These are phyloP conservation scores for Komagataella mondaviorum DNA, from an alignment of 805 yeast genomes.

Conservation along the genomic window DNA sequence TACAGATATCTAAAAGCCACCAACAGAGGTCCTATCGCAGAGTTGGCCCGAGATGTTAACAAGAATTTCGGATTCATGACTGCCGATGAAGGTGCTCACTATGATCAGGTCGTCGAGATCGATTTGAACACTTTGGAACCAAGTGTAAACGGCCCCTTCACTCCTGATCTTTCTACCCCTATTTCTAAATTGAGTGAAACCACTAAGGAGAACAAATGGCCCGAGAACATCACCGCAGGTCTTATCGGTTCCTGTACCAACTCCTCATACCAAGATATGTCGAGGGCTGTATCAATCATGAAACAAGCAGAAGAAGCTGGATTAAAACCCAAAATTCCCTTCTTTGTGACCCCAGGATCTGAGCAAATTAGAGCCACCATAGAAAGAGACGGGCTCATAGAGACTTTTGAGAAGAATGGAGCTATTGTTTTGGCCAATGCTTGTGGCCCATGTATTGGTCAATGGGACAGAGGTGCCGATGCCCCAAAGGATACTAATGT, in stretches of 20 bases:
- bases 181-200: conserved; percentile 76
- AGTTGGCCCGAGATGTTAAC: conserved; percentile 55
- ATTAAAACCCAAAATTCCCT: conserved; percentile 80
- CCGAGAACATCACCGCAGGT: conserved; percentile 84
- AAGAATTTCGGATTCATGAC: conserved; percentile 41
- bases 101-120: conserved; percentile 86
- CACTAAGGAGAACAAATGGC: conserved; percentile 84
- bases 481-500: conserved; percentile 92
- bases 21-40: conserved; percentile 72
- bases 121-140: conserved; percentile 87
- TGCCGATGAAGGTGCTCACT: conserved; percentile 89
- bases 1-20: conserved; percentile 79
- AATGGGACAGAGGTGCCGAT: conserved; percentile 89
- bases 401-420: conserved; percentile 82
- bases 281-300: conserved; percentile 89
- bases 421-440: conserved; percentile 95
- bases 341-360: conserved; percentile 94
- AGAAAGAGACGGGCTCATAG: conserved; percentile 88
- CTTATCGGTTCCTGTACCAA: conserved; percentile 97
- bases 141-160: conserved; percentile 94
- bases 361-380: conserved; percentile 98
- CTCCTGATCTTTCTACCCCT: conserved; percentile 96
- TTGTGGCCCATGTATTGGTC: conserved; percentile 99
- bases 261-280: conserved; percentile 97
- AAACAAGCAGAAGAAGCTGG: conserved; percentile 87